Percentiles rank a stretch among this genome's conserved stretches.
These are phyloP conservation scores for Ziziphus jujuba DNA, from an alignment of 306 rosid species.

Conservation along the genomic window DNA sequence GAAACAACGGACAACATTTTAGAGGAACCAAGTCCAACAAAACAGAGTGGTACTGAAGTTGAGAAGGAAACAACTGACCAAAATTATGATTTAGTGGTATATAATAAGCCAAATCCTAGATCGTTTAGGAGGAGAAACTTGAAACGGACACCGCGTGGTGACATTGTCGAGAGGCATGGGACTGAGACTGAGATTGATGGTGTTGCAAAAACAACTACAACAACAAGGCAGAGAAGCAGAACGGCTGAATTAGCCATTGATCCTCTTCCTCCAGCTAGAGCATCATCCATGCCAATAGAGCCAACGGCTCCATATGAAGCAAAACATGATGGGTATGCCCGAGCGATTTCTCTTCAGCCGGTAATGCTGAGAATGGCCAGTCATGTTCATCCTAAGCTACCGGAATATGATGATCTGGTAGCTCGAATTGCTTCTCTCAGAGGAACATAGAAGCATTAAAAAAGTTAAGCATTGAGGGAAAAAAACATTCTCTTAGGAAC, in stretches of 20 bases:
- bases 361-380: constrained; percentile 16
- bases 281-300: constrained; percentile 40
- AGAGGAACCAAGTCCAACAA: too few species aligned
- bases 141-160: constrained; percentile 32
- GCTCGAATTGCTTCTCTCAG: too few species aligned
- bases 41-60: too few species aligned
- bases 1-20: constrained; percentile 23
- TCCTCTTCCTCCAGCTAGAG: constrained; percentile 24
- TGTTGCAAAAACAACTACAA: too few species aligned
- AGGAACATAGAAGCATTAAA: too few species aligned
- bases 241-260: too few species aligned
- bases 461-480: too few species aligned
- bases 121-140: constrained; percentile 58
- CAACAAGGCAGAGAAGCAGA: too few species aligned
- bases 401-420: constrained; percentile 54
- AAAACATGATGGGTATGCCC: constrained; percentile 19
- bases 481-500: too few species aligned
- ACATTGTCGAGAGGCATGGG: too few species aligned
- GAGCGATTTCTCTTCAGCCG: constrained; percentile 39
- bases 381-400: constrained; percentile 49
- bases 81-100: constrained; percentile 11
- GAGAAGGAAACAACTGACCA: too few species aligned
- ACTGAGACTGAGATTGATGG: constrained; percentile 5
- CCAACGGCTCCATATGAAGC: constrained; percentile 11
- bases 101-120: constrained; percentile 49